Evolutionary conservation across 2,329 filamentous ascomycete species (phyloP).

Genomic region (Colletotrichum neosansevieriae): DNA sequence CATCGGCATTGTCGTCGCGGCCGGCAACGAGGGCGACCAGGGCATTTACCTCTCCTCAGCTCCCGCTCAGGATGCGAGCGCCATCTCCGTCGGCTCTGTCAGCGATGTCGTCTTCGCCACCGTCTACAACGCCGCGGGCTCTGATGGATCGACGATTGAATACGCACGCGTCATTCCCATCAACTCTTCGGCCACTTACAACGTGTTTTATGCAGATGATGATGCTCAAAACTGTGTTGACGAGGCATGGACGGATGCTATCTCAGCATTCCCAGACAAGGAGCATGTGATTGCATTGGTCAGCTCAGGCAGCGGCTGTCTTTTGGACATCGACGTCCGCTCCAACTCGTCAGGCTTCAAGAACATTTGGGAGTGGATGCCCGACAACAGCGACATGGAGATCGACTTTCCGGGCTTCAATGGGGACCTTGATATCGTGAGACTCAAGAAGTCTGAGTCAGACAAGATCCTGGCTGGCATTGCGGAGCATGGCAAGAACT

Average conservation of each 20-base stretch:
- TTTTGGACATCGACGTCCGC: constrained; percentile 8
- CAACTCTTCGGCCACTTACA: neutral
- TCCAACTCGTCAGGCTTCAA: constrained; percentile 19
- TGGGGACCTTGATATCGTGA: constrained; percentile 19
- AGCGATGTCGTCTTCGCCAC: constrained; percentile 25
- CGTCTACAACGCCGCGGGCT: constrained; percentile 29
- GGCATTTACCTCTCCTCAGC: constrained; percentile 27
- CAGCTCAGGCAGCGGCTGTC: constrained; percentile 17
- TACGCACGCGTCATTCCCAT: constrained; percentile 29
- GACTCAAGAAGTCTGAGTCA: constrained; percentile 25
- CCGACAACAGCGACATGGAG: constrained; percentile 16
- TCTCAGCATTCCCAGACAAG: constrained; percentile 19
- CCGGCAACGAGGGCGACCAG: constrained; percentile 25
- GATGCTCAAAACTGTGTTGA: constrained; percentile 21
- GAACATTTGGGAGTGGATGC: constrained; percentile 28
- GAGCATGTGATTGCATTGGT: constrained; percentile 8
- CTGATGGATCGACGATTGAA: constrained; percentile 26
- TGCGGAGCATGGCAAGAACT: constrained; percentile 24
- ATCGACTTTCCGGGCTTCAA: constrained; percentile 19
- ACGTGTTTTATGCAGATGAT: constrained; percentile 32
- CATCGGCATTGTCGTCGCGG: constrained; percentile 29
- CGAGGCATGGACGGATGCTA: constrained; percentile 27
- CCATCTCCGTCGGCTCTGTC: constrained; percentile 30
- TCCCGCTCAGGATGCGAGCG: constrained; percentile 22
- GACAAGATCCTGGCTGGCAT: constrained; percentile 27